A percentile compares a stretch with the other conserved stretches of the same genome.
Conservation (phyloP, 208 protist genomes). For the Strigomonas culicis region DNA sequence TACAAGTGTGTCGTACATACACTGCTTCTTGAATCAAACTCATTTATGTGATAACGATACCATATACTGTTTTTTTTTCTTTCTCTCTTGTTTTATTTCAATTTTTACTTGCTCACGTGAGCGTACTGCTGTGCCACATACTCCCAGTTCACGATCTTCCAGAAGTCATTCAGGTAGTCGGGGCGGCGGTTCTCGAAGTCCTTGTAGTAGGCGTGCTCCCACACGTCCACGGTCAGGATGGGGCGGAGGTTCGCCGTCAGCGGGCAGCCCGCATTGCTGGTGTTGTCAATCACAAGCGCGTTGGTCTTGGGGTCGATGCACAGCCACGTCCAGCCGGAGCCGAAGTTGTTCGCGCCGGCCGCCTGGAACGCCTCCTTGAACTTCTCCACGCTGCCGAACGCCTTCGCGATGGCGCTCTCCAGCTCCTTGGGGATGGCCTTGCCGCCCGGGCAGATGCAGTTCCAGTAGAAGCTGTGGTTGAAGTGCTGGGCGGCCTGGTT, state of each 20-base stretch:
- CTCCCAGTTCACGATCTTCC: slow-evolving; percentile 15
- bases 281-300: slow-evolving; percentile 83
- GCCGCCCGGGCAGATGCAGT: slow-evolving; percentile 71
- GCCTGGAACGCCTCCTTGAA: slow-evolving; percentile 88
- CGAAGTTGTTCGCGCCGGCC: slow-evolving; percentile 89
- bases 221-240: slow-evolving; percentile 90
- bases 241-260: slow-evolving; percentile 64
- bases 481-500: slow-evolving; percentile 93
- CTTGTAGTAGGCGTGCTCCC: slow-evolving; percentile 95
- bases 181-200: slow-evolving; percentile 22
- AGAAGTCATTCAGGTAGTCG: slow-evolving; percentile 30
- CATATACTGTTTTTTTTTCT: not conserved
- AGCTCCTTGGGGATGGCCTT: slow-evolving; percentile 58
- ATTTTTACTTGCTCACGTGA: not conserved
- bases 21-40: not conserved
- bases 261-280: slow-evolving; percentile 88
- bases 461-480: slow-evolving; percentile 93
- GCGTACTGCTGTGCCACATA: not conserved
- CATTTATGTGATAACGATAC: too few relatives aligned
- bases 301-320: slow-evolving; percentile 73
- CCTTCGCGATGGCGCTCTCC: slow-evolving; percentile 55
- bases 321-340: slow-evolving; percentile 94
- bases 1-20: not conserved
- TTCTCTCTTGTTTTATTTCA: not conserved
- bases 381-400: slow-evolving; percentile 82